phyloP scores from a whole-genome alignment of 2,329 filamentous ascomycete genomes.

The Tolypocladium amazonense region DNA sequence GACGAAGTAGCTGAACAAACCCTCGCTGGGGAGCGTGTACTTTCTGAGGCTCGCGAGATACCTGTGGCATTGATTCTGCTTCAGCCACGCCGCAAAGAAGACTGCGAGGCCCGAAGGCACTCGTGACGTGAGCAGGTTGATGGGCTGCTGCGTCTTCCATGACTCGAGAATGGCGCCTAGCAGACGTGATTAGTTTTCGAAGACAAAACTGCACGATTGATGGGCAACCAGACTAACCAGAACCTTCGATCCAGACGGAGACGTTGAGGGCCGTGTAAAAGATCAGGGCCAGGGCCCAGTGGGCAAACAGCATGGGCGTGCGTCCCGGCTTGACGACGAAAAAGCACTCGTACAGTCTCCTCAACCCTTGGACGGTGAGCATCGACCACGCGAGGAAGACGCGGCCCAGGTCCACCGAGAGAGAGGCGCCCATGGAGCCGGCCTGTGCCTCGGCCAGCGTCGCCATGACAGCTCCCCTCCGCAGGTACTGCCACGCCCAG shows the following conservation, averaged over 20 bases:
- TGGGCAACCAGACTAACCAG: slow-evolving; percentile 39
- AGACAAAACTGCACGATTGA: background rate
- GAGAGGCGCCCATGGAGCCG: slow-evolving; percentile 1
- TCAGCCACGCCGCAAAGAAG: slow-evolving; percentile 58
- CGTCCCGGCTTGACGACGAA: slow-evolving; percentile 48
- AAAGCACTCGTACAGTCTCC: slow-evolving; percentile 68
- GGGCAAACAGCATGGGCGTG: slow-evolving; percentile 74
- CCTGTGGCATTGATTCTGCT: slow-evolving; percentile 66
- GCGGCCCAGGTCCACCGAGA: slow-evolving; percentile 46
- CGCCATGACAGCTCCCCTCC: slow-evolving; percentile 41
- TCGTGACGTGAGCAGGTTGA: slow-evolving; percentile 12
- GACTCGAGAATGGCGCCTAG: slow-evolving; percentile 22
- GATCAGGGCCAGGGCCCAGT: slow-evolving; percentile 67
- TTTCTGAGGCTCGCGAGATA: slow-evolving; percentile 63
- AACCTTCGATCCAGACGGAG: slow-evolving; percentile 76
- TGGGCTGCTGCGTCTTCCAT: slow-evolving; percentile 15
- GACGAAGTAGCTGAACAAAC: slow-evolving; percentile 60
- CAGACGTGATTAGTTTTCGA: background rate
- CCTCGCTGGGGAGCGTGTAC: slow-evolving; percentile 69
- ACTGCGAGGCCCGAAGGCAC: slow-evolving; percentile 40
- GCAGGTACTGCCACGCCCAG: slow-evolving; percentile 58
- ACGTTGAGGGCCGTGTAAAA: slow-evolving; percentile 70
- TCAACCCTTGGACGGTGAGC: slow-evolving; percentile 63
- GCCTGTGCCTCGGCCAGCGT: slow-evolving; percentile 30
- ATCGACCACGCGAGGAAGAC: slow-evolving; percentile 58